Base-by-base conservation (phyloP, 805 yeast genomes). In the Kluyveromyces siamensis region DNA sequence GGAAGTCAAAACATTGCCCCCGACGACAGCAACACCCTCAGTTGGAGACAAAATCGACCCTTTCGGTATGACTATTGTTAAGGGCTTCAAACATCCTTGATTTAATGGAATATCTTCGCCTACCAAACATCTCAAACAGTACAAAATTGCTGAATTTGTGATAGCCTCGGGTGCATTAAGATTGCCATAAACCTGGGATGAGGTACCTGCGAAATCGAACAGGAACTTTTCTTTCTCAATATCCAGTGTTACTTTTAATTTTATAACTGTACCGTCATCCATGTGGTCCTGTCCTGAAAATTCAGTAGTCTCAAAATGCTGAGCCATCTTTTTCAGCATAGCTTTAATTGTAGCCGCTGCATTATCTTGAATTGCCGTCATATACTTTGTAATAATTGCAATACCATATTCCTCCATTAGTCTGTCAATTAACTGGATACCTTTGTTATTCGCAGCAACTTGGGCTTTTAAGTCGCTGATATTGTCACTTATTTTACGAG, bases 1-100 rank as follows among this genome's bases (percentile, higher is more conserved):
- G 1, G 96, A 84, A 1, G 98, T 91, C 68, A 90, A 84, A 8
- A 91, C 98, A 64, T 91, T 91, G 8, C 96, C 96, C 41, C 90
- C 93, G 17, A 91, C 97, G 37, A 88, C 95, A 1, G 97, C 99
- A 43, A 95, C 91, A 14, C 86, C 91, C 37, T 76, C 76, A 17
- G 82, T 77, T 1, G 98, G 97, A 25, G 84, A 76, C 13, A 93
- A 69, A 14, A 85, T 67, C 2, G 84, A 77, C 9, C 77, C 77
- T 41, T 72, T 70, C 4, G 90, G 90, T 43, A 83, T 77, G 2
- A 67, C 68, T 27, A 91, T 80, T 8, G 79, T 70, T 45, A 91
- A 79, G 0, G 97, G 96, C 46, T 76, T 71, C 55, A 91, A 72
- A 64, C 96, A 91, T 8, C 99, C 98, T 62, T 89, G 95, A 63